Evolutionary conservation across 2,329 filamentous ascomycete species (phyloP).

Genomic region (Verticillium klebahnii): DNA sequence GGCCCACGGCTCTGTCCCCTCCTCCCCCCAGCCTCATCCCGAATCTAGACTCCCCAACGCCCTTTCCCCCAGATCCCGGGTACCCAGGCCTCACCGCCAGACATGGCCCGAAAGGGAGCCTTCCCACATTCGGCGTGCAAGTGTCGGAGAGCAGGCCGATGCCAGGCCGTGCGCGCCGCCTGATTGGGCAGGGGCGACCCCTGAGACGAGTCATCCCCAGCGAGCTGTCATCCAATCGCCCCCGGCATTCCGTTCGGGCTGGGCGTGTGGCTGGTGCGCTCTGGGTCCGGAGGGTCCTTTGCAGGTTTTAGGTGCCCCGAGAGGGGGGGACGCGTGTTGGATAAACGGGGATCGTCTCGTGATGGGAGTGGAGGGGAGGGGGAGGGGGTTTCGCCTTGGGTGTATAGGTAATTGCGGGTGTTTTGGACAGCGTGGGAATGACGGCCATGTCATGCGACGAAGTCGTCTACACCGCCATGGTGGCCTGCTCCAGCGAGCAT

Average conservation of each 20-base stretch:
- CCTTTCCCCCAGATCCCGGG: neutral
- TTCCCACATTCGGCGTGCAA: neutral
- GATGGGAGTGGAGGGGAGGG: neutral
- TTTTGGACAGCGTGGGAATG: neutral
- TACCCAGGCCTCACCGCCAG: neutral
- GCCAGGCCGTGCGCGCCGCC: neutral
- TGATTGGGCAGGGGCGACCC: slow-evolving; percentile 1
- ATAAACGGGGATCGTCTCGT: neutral
- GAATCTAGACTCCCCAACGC: neutral
- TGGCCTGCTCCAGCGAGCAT: neutral
- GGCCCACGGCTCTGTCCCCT: too few relatives aligned
- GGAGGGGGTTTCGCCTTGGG: neutral
- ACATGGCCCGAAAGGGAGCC: neutral
- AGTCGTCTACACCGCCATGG: too few relatives aligned
- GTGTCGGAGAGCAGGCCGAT: slow-evolving; percentile 1
- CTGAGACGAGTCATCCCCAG: slow-evolving; percentile 1
- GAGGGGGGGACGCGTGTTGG: neutral
- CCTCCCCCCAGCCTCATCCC: neutral
- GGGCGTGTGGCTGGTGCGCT: neutral
- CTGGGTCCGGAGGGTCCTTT: neutral
- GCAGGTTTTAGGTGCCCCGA: neutral
- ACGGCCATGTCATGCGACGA: neutral
- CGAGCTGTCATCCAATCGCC: neutral
- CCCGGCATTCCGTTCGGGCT: neutral
- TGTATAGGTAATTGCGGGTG: neutral